Evolutionary conservation across 2,329 filamentous ascomycete genomes (phyloP), one percentile per base, ranked within the genome.

Genomic region (Aspergillus hiratsukae): DNA sequence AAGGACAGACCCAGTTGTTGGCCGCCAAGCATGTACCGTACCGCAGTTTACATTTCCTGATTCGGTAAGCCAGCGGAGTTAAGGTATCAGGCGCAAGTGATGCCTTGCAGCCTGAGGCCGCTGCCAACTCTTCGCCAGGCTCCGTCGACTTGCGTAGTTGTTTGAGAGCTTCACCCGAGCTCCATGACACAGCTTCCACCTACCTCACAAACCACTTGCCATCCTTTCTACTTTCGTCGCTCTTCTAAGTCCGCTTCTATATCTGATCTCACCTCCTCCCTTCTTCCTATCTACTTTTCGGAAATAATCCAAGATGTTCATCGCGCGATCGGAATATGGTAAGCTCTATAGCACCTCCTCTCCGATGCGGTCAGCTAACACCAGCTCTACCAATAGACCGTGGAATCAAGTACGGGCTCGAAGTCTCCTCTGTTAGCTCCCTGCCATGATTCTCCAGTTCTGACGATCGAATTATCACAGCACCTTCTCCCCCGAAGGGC

Each of bases 281-380:
- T 43, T 53, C 29, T 48, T 56, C 43, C 28, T 35, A 19, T 40
- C 48, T 48, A 56, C 19, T 46, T 48, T 58, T 45, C 57, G 54
- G 54, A 68, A 66, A 76, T 77, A 64, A 72, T 76, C 78, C 80
- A 91, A 81, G 70, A 96, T 96, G 94, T 99, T 99, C 86, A 97
- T 99, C 85, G 92, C 94, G 84, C 90, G 94, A 81, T 97, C 93
- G 75, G 94, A 99, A 93, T 99, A 99, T 82, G 94, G 93, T 94
- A 84, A 81, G 88, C 75, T 72, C 54, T 64, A 56, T 61, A 61
- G 60, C 54, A 61, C 61, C 63, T 60, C 60, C 63, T 58, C 52
- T 54, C 63, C 43, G 59, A 63, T 58, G 64, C 60, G 54, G 61
- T 66, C 66, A 59, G 60, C 73, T 78, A 72, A 77, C 74, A 64